phyloP scores from a whole-genome alignment of 2,329 filamentous ascomycete species.

The Truncatella angustata region DNA sequence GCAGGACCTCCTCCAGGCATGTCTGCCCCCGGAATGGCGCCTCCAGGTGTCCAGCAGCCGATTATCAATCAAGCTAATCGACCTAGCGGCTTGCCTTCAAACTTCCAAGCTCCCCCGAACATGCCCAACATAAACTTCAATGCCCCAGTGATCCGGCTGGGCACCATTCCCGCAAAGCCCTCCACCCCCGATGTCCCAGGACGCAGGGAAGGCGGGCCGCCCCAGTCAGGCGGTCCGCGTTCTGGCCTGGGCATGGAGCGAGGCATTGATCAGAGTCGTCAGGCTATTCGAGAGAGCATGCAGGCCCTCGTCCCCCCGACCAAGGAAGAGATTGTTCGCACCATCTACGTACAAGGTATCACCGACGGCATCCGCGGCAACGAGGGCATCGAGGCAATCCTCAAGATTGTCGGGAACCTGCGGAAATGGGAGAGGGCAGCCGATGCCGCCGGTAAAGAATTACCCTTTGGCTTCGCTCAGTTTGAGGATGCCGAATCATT shows the following conservation, averaged over 20 bases:
- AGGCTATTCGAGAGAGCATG: conserved; percentile 65
- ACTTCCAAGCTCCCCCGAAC: conserved; percentile 85
- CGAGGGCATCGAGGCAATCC: conserved; percentile 73
- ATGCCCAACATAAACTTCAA: conserved; percentile 99
- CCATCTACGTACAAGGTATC: conserved; percentile 85
- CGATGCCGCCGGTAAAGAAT: conserved; percentile 65
- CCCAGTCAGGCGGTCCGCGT: conserved; percentile 37
- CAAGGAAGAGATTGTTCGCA: conserved; percentile 85
- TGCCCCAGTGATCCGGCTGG: conserved; percentile 91
- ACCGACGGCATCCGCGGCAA: conserved; percentile 76
- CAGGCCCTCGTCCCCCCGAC: conserved; percentile 78
- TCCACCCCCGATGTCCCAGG: conserved; percentile 36
- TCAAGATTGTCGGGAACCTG: conserved; percentile 74
- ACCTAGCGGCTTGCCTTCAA: conserved; percentile 75
- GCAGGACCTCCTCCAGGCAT: conserved; percentile 76
- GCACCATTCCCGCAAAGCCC: conserved; percentile 71
- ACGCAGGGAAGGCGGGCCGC: conserved; percentile 45
- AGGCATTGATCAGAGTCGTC: conserved; percentile 64
- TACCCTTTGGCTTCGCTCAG: conserved; percentile 92
- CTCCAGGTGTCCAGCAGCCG: conserved; percentile 74
- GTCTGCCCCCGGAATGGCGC: conserved; percentile 77
- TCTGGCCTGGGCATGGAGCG: conserved; percentile 61
- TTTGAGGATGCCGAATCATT: conserved; percentile 91
- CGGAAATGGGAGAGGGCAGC: conserved; percentile 81
- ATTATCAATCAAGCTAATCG: conserved; percentile 74